phyloP scores from a whole-genome alignment of 2,329 filamentous ascomycete species.

The Penicillium sp. region DNA sequence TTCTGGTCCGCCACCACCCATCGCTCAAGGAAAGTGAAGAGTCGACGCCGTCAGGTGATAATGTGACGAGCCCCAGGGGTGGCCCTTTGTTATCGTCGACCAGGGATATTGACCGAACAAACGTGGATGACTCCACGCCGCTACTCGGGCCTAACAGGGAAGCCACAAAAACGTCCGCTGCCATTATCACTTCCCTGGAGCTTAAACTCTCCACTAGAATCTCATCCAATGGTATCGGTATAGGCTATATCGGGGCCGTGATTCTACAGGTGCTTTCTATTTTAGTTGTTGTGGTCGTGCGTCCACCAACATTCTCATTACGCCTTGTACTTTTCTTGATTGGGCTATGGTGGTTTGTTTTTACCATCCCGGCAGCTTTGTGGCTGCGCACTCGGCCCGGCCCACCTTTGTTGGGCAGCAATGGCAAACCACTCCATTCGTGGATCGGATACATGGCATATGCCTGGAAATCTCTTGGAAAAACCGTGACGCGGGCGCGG shows the following conservation, averaged over 20 bases:
- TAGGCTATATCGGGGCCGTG: slow-evolving; percentile 85
- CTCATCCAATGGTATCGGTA: slow-evolving; percentile 88
- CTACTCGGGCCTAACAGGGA: slow-evolving; percentile 23
- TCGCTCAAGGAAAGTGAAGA: slow-evolving; percentile 34
- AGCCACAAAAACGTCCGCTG: slow-evolving; percentile 4
- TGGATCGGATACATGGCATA: slow-evolving; percentile 74
- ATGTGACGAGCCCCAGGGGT: not conserved
- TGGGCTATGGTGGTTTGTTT: slow-evolving; percentile 88
- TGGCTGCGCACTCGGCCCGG: slow-evolving; percentile 89
- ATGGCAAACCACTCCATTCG: slow-evolving; percentile 44
- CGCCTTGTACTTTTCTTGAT: slow-evolving; percentile 83
- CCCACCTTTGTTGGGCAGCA: slow-evolving; percentile 62
- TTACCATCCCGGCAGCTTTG: slow-evolving; percentile 82
- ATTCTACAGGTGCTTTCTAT: slow-evolving; percentile 82
- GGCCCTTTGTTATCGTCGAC: slow-evolving; percentile 9
- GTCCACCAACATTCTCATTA: slow-evolving; percentile 80
- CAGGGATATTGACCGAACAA: not conserved
- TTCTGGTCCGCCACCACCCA: slow-evolving; percentile 85
- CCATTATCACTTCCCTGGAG: slow-evolving; percentile 54
- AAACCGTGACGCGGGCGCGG: slow-evolving; percentile 73
- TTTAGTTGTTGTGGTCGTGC: slow-evolving; percentile 68
- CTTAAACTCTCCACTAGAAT: slow-evolving; percentile 84
- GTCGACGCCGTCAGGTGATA: not conserved
- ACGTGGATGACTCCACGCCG: slow-evolving; percentile 27
- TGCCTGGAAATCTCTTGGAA: slow-evolving; percentile 83